Evolutionary conservation across 2,329 filamentous ascomycete species (phyloP).

Genomic region (Colletotrichum liaoningense): DNA sequence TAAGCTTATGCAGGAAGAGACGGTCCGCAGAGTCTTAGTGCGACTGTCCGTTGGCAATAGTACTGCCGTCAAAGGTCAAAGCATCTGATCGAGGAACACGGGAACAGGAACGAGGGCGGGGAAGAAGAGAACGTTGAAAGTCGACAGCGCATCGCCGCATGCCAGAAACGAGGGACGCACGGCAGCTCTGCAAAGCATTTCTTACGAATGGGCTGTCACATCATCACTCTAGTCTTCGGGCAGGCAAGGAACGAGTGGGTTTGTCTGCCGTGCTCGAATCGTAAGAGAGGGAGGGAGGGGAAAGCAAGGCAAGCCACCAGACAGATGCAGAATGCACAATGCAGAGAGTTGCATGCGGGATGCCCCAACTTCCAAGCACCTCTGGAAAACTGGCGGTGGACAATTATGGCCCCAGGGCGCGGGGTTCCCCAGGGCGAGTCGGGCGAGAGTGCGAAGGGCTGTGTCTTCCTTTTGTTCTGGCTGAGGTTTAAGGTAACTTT

Average conservation of each 20-base stretch:
- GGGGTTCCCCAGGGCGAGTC: not conserved
- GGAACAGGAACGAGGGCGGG: not conserved
- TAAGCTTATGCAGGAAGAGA: constrained; percentile 33
- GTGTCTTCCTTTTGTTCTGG: not conserved
- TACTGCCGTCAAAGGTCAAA: constrained; percentile 21
- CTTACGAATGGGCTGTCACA: not conserved
- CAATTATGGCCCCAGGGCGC: not conserved
- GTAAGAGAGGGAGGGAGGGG: not conserved
- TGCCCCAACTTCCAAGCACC: constrained; percentile 1
- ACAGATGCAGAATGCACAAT: constrained; percentile 11
- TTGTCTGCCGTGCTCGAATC: not conserved
- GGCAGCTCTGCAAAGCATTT: not conserved
- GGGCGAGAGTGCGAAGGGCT: constrained; percentile 12
- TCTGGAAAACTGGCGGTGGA: constrained; percentile 19
- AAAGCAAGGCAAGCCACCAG: not conserved
- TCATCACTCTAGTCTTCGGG: not conserved
- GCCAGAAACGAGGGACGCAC: not conserved
- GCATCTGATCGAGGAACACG: constrained; percentile 21
- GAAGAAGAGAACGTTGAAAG: too few species aligned
- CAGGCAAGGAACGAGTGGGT: not conserved
- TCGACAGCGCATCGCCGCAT: too few species aligned
- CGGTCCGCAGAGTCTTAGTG: constrained; percentile 30
- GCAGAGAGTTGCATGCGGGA: constrained; percentile 21
- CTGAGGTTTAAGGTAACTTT: constrained; percentile 3
- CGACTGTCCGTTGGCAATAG: constrained; percentile 5